Evolutionary conservation across 2,329 filamentous ascomycete genomes (phyloP), one percentile per base, ranked within the genome.

Genomic region (Ascomycota sp.): DNA sequence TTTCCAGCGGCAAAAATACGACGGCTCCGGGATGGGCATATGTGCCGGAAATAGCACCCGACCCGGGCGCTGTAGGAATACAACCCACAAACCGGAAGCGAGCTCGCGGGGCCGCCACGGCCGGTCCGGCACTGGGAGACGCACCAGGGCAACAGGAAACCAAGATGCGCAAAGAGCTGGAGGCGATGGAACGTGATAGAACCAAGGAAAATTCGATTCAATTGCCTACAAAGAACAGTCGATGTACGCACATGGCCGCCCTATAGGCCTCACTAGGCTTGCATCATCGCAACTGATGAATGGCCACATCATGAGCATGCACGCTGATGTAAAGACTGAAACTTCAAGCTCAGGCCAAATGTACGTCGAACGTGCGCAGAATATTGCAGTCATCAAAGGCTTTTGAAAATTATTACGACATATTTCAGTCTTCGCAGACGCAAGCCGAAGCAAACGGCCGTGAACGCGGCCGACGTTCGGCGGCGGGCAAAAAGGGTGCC

Each of bases 21-120:
- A 60, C 66, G 27, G 78, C 81, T 1, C 83, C 86, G 1, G 86
- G 86, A 44, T 95, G 83, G 77, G 82, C 82, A 9, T 93, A 93
- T 48, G 80, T 94, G 2, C 74, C 83, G 20, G 81, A 93, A 46
- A 73, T 67, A 47, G 65, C 50, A 25, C 62, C 66, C 32, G 63
- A 69, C 32, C 62, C 35, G 3, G 33, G 66, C 9, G 61, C 69
- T 8, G 63, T 65, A 30, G 61, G 61, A 35, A 53, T 59, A 37
- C 53, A 51, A 35, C 61, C 56, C 34, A 53, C 57, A 38, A 67
- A 64, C 59, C 66, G 77, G 36, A 92, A 91, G 54, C 76, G 82
- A 43, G 73, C 69, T 20, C 65, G 77, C 37, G 51, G 63, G 35
- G 59, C 59, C 4, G 58, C 53, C 6, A n/a, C 23, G 29, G 56